Base-by-base conservation (phyloP, 768 basidiomycete species). In the Trametes cubensis region DNA sequence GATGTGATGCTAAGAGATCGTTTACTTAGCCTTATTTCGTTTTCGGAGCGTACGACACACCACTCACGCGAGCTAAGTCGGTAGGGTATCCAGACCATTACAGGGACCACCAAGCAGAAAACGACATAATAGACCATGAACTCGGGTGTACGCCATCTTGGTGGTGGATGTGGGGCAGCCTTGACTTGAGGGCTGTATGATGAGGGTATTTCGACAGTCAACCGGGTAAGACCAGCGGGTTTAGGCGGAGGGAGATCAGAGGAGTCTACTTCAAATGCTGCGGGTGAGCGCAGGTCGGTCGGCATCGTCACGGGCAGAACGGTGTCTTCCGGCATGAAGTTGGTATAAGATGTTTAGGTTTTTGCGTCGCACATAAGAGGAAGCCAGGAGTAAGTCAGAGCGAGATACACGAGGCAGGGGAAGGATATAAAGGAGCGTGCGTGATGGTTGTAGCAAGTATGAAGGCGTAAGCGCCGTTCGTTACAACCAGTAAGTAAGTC, bases 101-200 rank as follows among this genome's bases (percentile, higher is more conserved):
- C 66, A 3, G 90, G 87, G 30, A 98, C 74, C 7, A 82, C 86
- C 21, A 88, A 53, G 15, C 78, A 70, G 14, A 86, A 83, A 2
- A 87, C 78, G 34, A 85, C 63, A 63, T 79, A 86, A 74, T 98
- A 98, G 42, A 88, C 67, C 65, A 83, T 78, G 76, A 96, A 98
- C 72, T 98, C 97, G 11, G 77, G 72, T 0, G 92, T 90, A 45
- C 73, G 77, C 96, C 95, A 98, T 75, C 91, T 77, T 23, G 90
- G 67, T 2, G 79, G 78, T 3, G 77, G 73, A 23, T 69, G 68
- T 6, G 50, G 63, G 38, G 64, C 62, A 25, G 66, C 57, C 53
- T 72, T 73, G 20, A 67, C 60, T 60, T 67, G 56, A 13, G 71
- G 71, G 26, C 70, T 74, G n/a, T 70, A 71, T 1, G 81, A 72